These are phyloP conservation scores for Kodamaea alishanica DNA, from an alignment of 1,139 yeast genomes.

Conservation along the genomic window DNA sequence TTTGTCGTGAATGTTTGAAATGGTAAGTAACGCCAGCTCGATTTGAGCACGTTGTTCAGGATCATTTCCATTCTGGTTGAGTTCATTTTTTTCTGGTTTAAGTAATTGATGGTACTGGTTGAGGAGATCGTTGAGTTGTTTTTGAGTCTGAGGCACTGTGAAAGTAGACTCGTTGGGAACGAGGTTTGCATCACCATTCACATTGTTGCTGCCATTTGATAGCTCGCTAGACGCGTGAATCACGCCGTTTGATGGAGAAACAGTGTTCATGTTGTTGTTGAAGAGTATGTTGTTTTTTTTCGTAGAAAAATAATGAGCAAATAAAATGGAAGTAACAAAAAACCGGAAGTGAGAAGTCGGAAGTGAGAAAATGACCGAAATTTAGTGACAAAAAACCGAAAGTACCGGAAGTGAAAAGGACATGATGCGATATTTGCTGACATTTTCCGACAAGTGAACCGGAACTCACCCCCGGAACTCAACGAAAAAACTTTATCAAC, in stretches of 20 bases:
- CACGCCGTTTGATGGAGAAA: conserved; percentile 1
- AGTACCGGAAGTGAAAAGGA: no score
- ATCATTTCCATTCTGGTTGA: neutral
- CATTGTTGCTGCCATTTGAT: conserved; percentile 3
- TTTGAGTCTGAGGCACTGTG: conserved; percentile 16
- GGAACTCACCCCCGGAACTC: no score
- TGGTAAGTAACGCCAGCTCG: conserved; percentile 30
- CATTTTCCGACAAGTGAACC: no score
- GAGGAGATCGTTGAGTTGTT: conserved; percentile 30
- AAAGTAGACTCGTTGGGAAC: conserved; percentile 1
- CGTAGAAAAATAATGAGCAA: neutral
- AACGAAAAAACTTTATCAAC: neutral
- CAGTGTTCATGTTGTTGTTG: conserved; percentile 2
- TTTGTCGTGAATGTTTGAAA: conserved; percentile 29
- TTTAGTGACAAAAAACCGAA: no score
- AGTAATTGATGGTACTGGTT: conserved; percentile 30
- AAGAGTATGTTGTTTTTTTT: conserved; percentile 1
- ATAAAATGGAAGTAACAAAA: neutral
- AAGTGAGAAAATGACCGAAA: no score
- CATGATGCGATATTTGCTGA: no score
- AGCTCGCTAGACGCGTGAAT: conserved; percentile 1
- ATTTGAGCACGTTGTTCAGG: conserved; percentile 23
- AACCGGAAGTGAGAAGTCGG: no score
- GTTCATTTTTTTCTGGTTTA: conserved; percentile 6
- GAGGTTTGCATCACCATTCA: neutral